A percentile compares a stretch with the other conserved stretches of the same genome.
phyloP scores from a whole-genome alignment of 306 rosid genomes.

The Vigna hirtella region DNA sequence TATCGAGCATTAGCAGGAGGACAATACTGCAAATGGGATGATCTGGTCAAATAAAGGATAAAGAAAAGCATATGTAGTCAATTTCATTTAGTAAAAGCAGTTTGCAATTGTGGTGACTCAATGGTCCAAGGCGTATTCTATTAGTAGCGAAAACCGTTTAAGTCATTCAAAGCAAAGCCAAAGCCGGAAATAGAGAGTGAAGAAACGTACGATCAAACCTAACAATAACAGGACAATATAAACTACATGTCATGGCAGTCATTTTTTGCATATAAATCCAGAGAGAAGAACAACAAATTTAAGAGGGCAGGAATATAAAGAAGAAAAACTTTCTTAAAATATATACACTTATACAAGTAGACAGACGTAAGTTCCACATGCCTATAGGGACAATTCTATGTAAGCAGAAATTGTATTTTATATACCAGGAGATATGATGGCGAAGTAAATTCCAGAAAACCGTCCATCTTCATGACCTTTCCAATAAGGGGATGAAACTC shows the following conservation, averaged over 20 bases:
- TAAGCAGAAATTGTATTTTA: slow-evolving; percentile 23
- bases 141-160: slow-evolving; percentile 36
- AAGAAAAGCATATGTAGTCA: slow-evolving; percentile 30
- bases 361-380: slow-evolving; percentile 32
- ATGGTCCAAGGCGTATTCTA: slow-evolving; percentile 41
- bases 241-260: slow-evolving; percentile 14
- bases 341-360: slow-evolving; percentile 36
- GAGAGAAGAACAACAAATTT: slow-evolving; percentile 13
- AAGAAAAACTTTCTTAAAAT: slow-evolving; percentile 19
- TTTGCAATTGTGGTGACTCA: slow-evolving; percentile 43
- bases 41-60: slow-evolving; percentile 66
- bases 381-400: background rate
- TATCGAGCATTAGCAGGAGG: slow-evolving; percentile 98
- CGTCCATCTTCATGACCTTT: slow-evolving; percentile 32
- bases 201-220: slow-evolving; percentile 22
- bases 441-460: slow-evolving; percentile 8
- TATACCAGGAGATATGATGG: slow-evolving; percentile 28
- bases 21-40: slow-evolving; percentile 98
- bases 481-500: slow-evolving; percentile 22
- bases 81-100: slow-evolving; percentile 45
- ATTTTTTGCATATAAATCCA: slow-evolving; percentile 14
- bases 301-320: background rate
- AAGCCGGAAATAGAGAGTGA: slow-evolving; percentile 25
- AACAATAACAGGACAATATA: slow-evolving; percentile 16
- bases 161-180: slow-evolving; percentile 42